A percentile compares a stretch with the other conserved stretches of the same genome.
These are phyloP conservation scores for Mallotus repandus DNA, from an alignment of 441 rosid species.

Conservation along the genomic window DNA sequence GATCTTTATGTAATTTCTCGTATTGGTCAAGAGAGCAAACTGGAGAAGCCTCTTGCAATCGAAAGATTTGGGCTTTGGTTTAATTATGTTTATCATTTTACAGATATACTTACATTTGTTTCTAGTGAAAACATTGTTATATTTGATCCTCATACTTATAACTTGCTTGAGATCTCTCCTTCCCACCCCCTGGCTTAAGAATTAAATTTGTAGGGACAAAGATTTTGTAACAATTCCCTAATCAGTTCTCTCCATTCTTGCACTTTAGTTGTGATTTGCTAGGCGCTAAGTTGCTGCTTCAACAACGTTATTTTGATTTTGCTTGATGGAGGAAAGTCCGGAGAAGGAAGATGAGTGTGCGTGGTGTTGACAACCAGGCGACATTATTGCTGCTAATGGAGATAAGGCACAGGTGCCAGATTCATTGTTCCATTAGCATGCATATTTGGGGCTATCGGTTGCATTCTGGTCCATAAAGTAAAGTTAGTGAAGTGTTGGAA, in stretches of 20 bases:
- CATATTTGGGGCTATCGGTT: constrained; percentile 42
- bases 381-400: constrained; percentile 42
- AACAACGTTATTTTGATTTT: constrained; percentile 82
- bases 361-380: constrained; percentile 59
- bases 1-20: constrained; percentile 99
- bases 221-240: constrained; percentile 96
- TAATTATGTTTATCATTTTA: constrained; percentile 98
- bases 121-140: constrained; percentile 97
- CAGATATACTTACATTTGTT: constrained; percentile 92
- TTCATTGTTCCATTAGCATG: constrained; percentile 70
- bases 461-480: constrained; percentile 49
- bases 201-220: constrained; percentile 88
- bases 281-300: constrained; percentile 96
- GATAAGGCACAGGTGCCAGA: constrained; percentile 53
- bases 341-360: constrained; percentile 52
- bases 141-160: constrained; percentile 98
- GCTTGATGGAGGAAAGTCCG: constrained; percentile 57
- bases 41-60: constrained; percentile 96
- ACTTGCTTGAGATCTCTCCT: constrained; percentile 96
- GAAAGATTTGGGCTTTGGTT: constrained; percentile 98
- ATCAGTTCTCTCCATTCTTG: constrained; percentile 92
- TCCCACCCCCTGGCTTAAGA: constrained; percentile 98
- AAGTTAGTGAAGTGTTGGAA: too few species aligned
- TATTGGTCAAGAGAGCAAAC: constrained; percentile 98
- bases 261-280: constrained; percentile 94